These are phyloP conservation scores for Ophiostoma sp. DNA, from an alignment of 2,329 filamentous ascomycete species.

Conservation along the genomic window DNA sequence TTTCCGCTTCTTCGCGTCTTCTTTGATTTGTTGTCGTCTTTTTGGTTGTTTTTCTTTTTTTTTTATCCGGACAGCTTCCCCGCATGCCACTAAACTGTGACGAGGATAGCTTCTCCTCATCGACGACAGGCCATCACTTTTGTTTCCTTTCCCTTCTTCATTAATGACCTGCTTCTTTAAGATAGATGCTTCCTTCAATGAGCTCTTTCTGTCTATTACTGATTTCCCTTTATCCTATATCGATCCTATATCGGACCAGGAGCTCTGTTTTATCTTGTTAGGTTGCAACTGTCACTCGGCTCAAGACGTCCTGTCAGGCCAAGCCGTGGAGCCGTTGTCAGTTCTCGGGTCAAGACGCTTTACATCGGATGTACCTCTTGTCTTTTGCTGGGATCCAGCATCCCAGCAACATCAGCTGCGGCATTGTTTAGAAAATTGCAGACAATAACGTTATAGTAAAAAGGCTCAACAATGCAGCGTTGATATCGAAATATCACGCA, in stretches of 20 bases:
- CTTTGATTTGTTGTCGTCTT: neutral
- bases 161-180: neutral
- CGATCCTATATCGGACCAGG: neutral
- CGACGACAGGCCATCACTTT: neutral
- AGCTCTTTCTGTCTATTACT: neutral
- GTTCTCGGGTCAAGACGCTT: neutral
- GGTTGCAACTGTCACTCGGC: neutral
- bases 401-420: neutral
- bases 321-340: neutral
- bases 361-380: neutral
- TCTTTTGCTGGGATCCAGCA: neutral
- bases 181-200: neutral
- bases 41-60: neutral
- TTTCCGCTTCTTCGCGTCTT: neutral
- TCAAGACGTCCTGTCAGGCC: neutral
- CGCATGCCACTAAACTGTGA: neutral
- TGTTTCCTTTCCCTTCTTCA: neutral
- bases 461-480: neutral
- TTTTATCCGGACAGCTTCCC: neutral
- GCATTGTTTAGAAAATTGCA: neutral
- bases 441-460: neutral
- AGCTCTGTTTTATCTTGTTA: neutral
- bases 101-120: neutral
- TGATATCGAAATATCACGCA: neutral
- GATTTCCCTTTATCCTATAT: neutral